These are phyloP conservation scores for Candida krabiensis DNA, from an alignment of 805 yeast genomes.

Conservation along the genomic window DNA sequence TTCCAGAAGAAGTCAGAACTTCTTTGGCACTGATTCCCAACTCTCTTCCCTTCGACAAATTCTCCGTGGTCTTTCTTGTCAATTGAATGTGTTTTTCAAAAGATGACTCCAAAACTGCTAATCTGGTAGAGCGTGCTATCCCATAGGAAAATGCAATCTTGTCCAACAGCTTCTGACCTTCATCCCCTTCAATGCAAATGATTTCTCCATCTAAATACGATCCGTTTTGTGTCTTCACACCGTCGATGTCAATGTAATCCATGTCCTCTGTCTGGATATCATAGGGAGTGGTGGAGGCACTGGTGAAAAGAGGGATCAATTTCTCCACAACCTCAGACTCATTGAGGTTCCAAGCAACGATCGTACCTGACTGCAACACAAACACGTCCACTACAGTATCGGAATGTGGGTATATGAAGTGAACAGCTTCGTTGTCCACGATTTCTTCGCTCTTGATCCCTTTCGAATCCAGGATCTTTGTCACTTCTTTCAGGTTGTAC, in stretches of 20 bases:
- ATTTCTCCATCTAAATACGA: conserved; percentile 60
- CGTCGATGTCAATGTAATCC: conserved; percentile 54
- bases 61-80: conserved; percentile 65
- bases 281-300: conserved; percentile 49
- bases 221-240: conserved; percentile 32
- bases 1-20: conserved; percentile 68
- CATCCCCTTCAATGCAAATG: conserved; percentile 58
- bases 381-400: conserved; percentile 50
- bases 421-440: conserved; percentile 59
- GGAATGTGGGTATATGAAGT: conserved; percentile 36
- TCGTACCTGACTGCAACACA: conserved; percentile 72
- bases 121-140: conserved; percentile 78
- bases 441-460: conserved; percentile 36
- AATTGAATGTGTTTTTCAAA: conserved; percentile 66
- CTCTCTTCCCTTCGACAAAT: conserved; percentile 59
- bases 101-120: conserved; percentile 74
- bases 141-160: conserved; percentile 91
- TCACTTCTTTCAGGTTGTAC: conserved; percentile 55
- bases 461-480: conserved; percentile 36
- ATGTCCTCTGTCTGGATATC: conserved; percentile 78
- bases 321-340: conserved; percentile 51
- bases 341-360: conserved; percentile 79
- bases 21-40: conserved; percentile 58
- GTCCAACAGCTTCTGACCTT: conserved; percentile 58
- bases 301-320: conserved; percentile 52